Evolutionary conservation across 441 rosid species (phyloP), one percentile per base, ranked within the genome.

Genomic region (Pelargonium citronellum): DNA sequence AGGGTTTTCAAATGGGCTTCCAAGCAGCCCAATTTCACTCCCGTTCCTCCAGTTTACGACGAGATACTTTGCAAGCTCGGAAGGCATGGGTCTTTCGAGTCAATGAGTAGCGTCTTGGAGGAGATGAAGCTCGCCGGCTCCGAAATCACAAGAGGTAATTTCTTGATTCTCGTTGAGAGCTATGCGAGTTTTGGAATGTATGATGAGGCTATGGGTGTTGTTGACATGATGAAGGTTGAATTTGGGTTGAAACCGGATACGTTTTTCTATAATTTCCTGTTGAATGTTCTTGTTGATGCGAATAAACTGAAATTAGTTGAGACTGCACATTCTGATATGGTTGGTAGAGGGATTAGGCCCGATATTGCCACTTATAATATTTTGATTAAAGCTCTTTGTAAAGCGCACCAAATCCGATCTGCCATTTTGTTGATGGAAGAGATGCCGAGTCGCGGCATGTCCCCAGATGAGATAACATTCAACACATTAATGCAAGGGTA

Each of bases 351-450:
- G 55, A 78, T 90, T 71, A 79, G 80, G 71, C 96, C 96, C 1
- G 95, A 94, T 67, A 90, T 91, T 51, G 87, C 91, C 0, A 94
- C 98, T 3, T 91, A 90, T 78, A 94, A 91, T 67, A 82, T 90
- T 49, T 71, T 94, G 75, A 87, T 94, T 27, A 91, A 90, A 77
- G 98, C 97, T 64, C 76, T 90, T 68, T 91, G 97, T 78, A 91
- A 70, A 70, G 93, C 98, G 1, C 97, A 90, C 77, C 96, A 88
- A 73, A 83, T 91, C 77, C 84, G 96, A 80, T 87, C 95, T 19
- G 93, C 97, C 9, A 68, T 87, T 64, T 79, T 88, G 76, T 83
- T 94, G 93, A 84, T 91, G 93, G 97, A 91, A 76, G 98, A 91
- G 77, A 91, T 94, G 97, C 70, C 78, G 0, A 79, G 72, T 74